These are phyloP conservation scores for Holtermanniella nyarrowii DNA, from an alignment of 768 basidiomycete genomes.

Conservation along the genomic window DNA sequence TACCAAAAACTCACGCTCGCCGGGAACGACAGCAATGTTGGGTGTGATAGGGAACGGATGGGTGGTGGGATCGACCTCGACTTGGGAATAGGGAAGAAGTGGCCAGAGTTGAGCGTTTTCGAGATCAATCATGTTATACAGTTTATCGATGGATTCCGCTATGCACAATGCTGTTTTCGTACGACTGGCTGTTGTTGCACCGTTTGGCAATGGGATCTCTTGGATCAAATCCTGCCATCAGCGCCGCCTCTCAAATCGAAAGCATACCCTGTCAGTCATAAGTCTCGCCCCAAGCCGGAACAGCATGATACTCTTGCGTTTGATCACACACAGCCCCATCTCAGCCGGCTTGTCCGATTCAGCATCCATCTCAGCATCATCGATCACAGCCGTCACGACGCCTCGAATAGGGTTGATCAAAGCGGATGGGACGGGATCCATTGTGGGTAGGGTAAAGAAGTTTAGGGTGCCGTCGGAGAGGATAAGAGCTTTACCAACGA, in stretches of 20 bases:
- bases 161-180: constrained; percentile 56
- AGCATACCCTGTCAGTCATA: constrained; percentile 24
- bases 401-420: constrained; percentile 68
- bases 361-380: constrained; percentile 50
- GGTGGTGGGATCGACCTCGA: constrained; percentile 43
- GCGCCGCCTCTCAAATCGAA: neutral
- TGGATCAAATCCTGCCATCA: constrained; percentile 1
- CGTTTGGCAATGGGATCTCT: constrained; percentile 40
- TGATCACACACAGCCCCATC: constrained; percentile 38
- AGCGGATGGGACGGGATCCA: constrained; percentile 57
- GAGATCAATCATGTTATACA: constrained; percentile 71
- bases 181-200: constrained; percentile 41
- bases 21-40: constrained; percentile 59
- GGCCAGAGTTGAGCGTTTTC: constrained; percentile 58
- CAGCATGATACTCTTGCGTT: constrained; percentile 39
- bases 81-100: constrained; percentile 71
- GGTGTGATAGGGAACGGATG: constrained; percentile 27
- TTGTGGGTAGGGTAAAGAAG: constrained; percentile 68
- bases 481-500: constrained; percentile 62
- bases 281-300: constrained; percentile 33
- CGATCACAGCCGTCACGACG: constrained; percentile 68
- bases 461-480: constrained; percentile 51
- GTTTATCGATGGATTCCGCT: constrained; percentile 51
- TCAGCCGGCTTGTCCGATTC: constrained; percentile 19
- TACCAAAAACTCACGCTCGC: constrained; percentile 71